These are phyloP conservation scores for Simmondsia chinensis DNA, from an alignment of 148 eudicot genomes.

Conservation along the genomic window DNA sequence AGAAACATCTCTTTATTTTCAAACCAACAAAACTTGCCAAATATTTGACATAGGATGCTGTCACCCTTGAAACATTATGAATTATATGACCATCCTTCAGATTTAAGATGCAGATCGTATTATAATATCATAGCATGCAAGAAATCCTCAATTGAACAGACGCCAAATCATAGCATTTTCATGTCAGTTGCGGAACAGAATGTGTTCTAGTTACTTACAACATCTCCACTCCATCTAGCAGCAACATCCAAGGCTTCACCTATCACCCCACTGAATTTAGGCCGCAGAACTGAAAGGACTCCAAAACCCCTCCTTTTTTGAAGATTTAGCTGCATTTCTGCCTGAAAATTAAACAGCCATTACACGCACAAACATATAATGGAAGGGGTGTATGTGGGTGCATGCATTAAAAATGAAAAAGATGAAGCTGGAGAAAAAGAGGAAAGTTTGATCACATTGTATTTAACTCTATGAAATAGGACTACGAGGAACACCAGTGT, in stretches of 20 bases:
- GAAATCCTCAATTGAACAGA: background rate
- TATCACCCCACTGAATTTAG: conserved; percentile 92
- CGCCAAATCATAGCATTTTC: background rate
- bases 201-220: conserved; percentile 41
- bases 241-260: conserved; percentile 99
- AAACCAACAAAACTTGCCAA: too few relatives aligned
- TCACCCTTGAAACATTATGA: too few relatives aligned
- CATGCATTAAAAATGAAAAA: too few relatives aligned
- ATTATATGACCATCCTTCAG: too few relatives aligned
- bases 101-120: too few relatives aligned
- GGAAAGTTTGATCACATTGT: too few relatives aligned
- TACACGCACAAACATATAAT: background rate
- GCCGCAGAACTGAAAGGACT: conserved; percentile 73
- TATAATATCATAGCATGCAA: background rate
- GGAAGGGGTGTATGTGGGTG: too few relatives aligned
- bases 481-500: too few relatives aligned
- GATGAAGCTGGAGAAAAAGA: too few relatives aligned
- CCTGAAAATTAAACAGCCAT: conserved; percentile 39
- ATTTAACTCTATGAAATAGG: too few relatives aligned
- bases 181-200: background rate
- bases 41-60: too few relatives aligned
- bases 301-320: conserved; percentile 94
- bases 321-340: conserved; percentile 87
- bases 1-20: too few relatives aligned
- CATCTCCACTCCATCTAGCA: conserved; percentile 99